phyloP scores from a whole-genome alignment of 2,329 filamentous ascomycete species.

The Xylariaceae sp. region DNA sequence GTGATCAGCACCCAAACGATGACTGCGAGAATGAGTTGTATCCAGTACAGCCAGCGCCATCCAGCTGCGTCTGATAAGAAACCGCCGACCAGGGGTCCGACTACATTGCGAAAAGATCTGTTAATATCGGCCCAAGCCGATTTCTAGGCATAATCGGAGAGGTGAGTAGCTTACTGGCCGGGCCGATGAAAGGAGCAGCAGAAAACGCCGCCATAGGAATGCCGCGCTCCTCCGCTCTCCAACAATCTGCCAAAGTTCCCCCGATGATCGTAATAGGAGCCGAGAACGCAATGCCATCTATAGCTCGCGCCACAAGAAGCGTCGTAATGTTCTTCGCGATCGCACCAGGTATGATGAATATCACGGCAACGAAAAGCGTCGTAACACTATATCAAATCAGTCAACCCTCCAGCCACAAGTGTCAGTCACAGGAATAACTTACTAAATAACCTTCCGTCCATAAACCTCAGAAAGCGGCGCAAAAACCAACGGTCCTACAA shows the following conservation, averaged over 20 bases:
- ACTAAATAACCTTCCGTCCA: constrained; percentile 69
- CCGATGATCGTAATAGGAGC: constrained; percentile 85
- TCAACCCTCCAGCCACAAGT: background rate
- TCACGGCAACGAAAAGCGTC: constrained; percentile 66
- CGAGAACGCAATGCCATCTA: constrained; percentile 81
- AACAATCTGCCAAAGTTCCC: constrained; percentile 80
- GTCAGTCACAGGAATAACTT: background rate
- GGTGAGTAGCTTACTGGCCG: constrained; percentile 51
- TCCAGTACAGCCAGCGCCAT: constrained; percentile 86
- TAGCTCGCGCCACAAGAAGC: constrained; percentile 70
- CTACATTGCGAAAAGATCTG: constrained; percentile 25
- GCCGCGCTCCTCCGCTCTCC: constrained; percentile 78
- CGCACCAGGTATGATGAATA: constrained; percentile 80
- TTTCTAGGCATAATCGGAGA: background rate
- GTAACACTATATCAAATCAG: constrained; percentile 36
- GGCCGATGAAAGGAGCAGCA: constrained; percentile 79
- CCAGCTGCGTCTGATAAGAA: constrained; percentile 67
- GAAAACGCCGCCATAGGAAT: constrained; percentile 85
- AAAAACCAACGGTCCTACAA: constrained; percentile 69
- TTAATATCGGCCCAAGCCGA: background rate
- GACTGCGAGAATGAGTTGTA: constrained; percentile 74
- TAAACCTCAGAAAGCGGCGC: constrained; percentile 75
- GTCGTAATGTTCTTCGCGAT: constrained; percentile 74
- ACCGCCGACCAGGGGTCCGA: constrained; percentile 74
- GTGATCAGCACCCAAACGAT: constrained; percentile 72